Conservation (phyloP, 1,284 basidiomycete species). For the Pseudozyma hubeiensis region DNA sequence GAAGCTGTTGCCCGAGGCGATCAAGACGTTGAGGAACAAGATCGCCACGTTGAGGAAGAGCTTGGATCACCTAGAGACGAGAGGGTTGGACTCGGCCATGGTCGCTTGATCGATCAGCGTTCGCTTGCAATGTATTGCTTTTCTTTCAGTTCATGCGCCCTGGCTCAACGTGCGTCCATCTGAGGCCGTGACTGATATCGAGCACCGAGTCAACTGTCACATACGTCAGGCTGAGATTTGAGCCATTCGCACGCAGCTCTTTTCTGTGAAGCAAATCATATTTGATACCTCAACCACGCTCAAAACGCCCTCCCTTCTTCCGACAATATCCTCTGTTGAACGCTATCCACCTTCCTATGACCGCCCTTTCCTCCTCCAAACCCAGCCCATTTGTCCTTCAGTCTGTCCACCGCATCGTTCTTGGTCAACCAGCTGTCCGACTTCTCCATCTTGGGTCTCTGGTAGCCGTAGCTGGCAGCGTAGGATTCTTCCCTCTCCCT, state of each 20-base stretch:
- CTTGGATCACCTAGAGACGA: conserved; percentile 56
- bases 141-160: too few species aligned
- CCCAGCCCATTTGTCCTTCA: conserved; percentile 44
- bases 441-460: conserved; percentile 13
- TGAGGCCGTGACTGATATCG: too few species aligned
- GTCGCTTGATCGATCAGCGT: conserved; percentile 7
- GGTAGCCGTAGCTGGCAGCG: conserved; percentile 39
- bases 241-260: too few species aligned
- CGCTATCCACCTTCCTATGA: conserved; percentile 44
- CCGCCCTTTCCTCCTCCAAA: conserved; percentile 28
- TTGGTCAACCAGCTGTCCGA: conserved; percentile 17
- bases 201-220: too few species aligned
- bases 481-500: conserved; percentile 35
- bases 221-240: too few species aligned
- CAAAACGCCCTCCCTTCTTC: conserved; percentile 54
- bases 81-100: conserved; percentile 33
- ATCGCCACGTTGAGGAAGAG: conserved; percentile 70
- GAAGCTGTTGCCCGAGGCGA: conserved; percentile 83
- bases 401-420: conserved; percentile 33
- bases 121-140: conserved; percentile 17
- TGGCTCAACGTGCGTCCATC: too few species aligned
- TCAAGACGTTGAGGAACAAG: conserved; percentile 85
- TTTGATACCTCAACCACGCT: not conserved
- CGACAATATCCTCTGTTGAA: conserved; percentile 50
- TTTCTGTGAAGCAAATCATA: too few species aligned